phyloP scores from a whole-genome alignment of 352 stramenopile genomes.

The Phytophthora fragariae region DNA sequence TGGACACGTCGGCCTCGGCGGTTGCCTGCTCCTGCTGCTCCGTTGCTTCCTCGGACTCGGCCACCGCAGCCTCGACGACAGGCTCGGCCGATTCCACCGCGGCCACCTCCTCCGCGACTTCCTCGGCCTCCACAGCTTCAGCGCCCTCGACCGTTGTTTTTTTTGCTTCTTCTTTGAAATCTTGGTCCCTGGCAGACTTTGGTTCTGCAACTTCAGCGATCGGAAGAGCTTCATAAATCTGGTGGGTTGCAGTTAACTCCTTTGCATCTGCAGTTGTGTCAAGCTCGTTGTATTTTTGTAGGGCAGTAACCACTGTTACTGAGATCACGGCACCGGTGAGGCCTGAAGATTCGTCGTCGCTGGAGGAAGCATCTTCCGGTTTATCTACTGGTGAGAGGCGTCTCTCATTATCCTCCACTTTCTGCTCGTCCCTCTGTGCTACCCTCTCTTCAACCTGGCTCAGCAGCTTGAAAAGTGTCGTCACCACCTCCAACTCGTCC shows the following conservation, averaged over 20 bases:
- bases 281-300: too few species aligned
- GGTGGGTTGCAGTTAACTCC: too few species aligned
- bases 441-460: conserved; percentile 7
- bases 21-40: not conserved
- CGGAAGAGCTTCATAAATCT: too few species aligned
- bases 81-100: not conserved
- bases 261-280: too few species aligned
- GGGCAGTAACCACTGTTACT: too few species aligned
- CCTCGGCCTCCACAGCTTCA: too few species aligned
- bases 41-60: not conserved
- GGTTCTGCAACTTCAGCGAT: too few species aligned
- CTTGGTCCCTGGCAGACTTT: too few species aligned
- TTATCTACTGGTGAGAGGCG: not conserved
- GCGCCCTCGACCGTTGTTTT: too few species aligned
- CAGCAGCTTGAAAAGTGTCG: conserved; percentile 26
- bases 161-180: too few species aligned
- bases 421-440: conserved; percentile 5
- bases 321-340: too few species aligned
- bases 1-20: not conserved
- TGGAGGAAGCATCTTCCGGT: not conserved
- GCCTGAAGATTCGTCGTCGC: too few species aligned
- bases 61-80: not conserved
- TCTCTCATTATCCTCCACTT: not conserved
- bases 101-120: not conserved
- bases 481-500: conserved; percentile 28